Evolutionary conservation across 176 grass and related monocot genomes (phyloP).

Genomic region (Otatea glauca): DNA sequence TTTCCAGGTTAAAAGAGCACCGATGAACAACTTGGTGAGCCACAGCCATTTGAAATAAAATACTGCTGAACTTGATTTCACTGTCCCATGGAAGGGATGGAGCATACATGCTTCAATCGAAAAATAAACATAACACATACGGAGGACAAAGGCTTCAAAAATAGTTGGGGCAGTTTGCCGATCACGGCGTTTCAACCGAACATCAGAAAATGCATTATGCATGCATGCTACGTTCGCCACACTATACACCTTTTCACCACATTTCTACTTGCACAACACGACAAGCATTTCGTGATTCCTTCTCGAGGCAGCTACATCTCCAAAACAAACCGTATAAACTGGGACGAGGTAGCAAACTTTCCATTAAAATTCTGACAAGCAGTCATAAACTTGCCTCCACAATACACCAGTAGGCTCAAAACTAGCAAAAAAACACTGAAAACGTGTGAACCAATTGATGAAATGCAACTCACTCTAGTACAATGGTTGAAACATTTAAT

Average conservation of each 20-base stretch:
- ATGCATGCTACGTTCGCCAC: not conserved
- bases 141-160: not conserved
- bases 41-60: not conserved
- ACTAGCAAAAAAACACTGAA: not conserved
- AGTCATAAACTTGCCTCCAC: not conserved
- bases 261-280: not conserved
- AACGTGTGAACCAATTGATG: not conserved
- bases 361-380: not conserved
- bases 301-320: not conserved
- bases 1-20: not conserved
- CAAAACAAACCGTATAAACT: not conserved
- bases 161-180: not conserved
- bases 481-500: not conserved
- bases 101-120: not conserved
- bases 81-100: not conserved
- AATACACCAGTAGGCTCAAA: not conserved
- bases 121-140: not conserved
- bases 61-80: not conserved
- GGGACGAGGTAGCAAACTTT: not conserved
- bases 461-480: not conserved
- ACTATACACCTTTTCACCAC: not conserved
- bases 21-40: not conserved
- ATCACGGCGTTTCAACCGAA: not conserved
- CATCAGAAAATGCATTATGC: not conserved
- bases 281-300: not conserved